Conservation (phyloP, 1,284 basidiomycete genomes). For the Macrocystidia cucumis region DNA sequence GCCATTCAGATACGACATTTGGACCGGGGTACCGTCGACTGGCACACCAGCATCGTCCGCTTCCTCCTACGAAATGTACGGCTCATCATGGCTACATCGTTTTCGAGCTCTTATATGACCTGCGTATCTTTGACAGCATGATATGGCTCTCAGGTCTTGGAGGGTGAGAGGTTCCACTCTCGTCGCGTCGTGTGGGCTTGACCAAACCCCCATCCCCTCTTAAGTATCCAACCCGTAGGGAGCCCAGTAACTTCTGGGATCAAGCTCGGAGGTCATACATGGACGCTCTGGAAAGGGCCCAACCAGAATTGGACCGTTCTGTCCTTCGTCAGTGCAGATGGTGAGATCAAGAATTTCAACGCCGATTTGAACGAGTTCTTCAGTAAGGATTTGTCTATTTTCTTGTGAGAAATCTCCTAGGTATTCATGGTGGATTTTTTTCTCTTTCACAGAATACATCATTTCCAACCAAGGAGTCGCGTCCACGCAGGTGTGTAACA, state of each 20-base stretch:
- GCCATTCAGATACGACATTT: constrained; percentile 44
- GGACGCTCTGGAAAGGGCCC: constrained; percentile 51
- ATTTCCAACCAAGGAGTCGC: constrained; percentile 31
- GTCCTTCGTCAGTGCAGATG: constrained; percentile 43
- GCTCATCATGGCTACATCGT: background rate
- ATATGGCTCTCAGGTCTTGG: constrained; percentile 56
- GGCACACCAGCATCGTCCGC: constrained; percentile 38
- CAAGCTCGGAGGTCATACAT: constrained; percentile 39
- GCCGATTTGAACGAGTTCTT: constrained; percentile 53
- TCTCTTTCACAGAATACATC: constrained; percentile 28
- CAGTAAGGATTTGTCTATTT: constrained; percentile 24
- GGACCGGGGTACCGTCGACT: constrained; percentile 35
- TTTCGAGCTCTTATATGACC: background rate
- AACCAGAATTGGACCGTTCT: constrained; percentile 50
- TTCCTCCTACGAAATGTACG: constrained; percentile 50
- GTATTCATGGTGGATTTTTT: constrained; percentile 2
- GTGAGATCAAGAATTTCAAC: constrained; percentile 43
- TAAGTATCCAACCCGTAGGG: constrained; percentile 48
- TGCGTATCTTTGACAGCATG: constrained; percentile 31
- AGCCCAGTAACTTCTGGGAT: constrained; percentile 35
- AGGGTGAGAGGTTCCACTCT: constrained; percentile 25
- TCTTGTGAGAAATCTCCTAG: background rate
- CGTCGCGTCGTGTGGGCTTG: background rate
- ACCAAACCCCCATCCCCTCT: background rate
- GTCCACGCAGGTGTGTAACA: constrained; percentile 25